Conservation (phyloP, 139 green algal genomes). For the Chlorella sp. region DNA sequence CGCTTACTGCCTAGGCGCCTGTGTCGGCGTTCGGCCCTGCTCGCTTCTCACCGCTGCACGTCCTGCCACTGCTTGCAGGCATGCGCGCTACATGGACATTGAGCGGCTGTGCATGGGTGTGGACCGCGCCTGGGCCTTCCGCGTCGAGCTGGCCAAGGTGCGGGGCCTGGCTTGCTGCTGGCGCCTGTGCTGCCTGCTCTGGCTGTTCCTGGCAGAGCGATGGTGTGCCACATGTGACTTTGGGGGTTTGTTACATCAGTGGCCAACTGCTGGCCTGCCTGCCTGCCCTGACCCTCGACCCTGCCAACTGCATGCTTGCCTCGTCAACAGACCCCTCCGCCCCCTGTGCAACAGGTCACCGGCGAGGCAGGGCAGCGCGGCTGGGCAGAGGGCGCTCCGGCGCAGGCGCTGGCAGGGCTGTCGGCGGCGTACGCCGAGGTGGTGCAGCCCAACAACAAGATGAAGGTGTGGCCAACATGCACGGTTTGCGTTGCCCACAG, state of each 20-base stretch:
- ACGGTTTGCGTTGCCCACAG: too few relatives aligned
- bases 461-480: slow-evolving; percentile 15
- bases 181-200: background rate
- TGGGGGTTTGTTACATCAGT: too few relatives aligned
- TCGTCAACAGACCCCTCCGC: too few relatives aligned
- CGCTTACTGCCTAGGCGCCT: too few relatives aligned
- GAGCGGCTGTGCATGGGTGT: slow-evolving; percentile 54
- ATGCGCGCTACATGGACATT: slow-evolving; percentile 40
- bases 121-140: slow-evolving; percentile 57
- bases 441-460: slow-evolving; percentile 45
- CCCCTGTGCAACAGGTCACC: slow-evolving; percentile 7
- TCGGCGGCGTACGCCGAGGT: slow-evolving; percentile 53
- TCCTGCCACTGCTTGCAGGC: too few relatives aligned
- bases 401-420: slow-evolving; percentile 51
- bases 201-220: too few relatives aligned
- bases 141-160: slow-evolving; percentile 47
- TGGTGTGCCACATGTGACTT: too few relatives aligned
- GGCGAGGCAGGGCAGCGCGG: background rate
- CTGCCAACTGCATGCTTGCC: background rate
- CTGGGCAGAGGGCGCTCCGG: slow-evolving; percentile 29
- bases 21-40: too few relatives aligned
- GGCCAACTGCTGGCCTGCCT: too few relatives aligned
- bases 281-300: background rate
- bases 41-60: too few relatives aligned
- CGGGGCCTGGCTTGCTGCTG: background rate